Evolutionary conservation across 441 rosid genomes (phyloP).

Genomic region (Euphorbia celastroides): DNA sequence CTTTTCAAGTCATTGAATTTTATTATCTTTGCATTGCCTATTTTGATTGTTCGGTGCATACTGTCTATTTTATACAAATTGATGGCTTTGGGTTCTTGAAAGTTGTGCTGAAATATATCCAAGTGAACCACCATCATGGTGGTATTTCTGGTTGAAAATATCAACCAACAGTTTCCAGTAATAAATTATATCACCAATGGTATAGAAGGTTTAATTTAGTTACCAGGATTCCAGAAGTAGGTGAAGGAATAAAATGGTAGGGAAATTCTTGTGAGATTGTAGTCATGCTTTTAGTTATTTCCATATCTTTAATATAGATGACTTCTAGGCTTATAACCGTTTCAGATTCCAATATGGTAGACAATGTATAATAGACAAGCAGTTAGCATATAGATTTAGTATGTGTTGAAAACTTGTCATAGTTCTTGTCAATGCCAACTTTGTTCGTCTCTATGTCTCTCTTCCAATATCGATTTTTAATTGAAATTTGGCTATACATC

Average conservation of each 20-base stretch:
- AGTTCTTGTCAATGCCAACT: not conserved
- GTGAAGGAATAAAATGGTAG: not conserved
- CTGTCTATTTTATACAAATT: not conserved
- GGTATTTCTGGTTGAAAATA: not conserved
- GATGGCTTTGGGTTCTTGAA: slow-evolving; percentile 10
- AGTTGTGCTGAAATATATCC: not conserved
- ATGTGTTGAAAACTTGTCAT: not conserved
- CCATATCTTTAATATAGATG: slow-evolving; percentile 1
- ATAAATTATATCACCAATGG: not conserved
- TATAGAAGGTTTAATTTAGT: not conserved
- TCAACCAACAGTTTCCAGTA: not conserved
- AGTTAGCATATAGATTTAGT: not conserved
- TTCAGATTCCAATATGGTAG: not conserved
- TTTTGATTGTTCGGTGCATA: slow-evolving; percentile 1
- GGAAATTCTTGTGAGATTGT: not conserved
- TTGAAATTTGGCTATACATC: not conserved
- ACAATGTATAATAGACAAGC: not conserved
- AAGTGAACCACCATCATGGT: not conserved
- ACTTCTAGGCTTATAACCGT: not conserved
- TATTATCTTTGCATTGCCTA: not conserved
- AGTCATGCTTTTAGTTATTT: slow-evolving; percentile 1
- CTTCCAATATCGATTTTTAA: not conserved
- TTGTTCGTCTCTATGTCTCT: no score
- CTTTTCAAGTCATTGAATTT: not conserved
- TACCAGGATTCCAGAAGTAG: no score